Base-by-base conservation (phyloP, 2,329 filamentous ascomycete genomes). In the Claviceps humidiphila region DNA sequence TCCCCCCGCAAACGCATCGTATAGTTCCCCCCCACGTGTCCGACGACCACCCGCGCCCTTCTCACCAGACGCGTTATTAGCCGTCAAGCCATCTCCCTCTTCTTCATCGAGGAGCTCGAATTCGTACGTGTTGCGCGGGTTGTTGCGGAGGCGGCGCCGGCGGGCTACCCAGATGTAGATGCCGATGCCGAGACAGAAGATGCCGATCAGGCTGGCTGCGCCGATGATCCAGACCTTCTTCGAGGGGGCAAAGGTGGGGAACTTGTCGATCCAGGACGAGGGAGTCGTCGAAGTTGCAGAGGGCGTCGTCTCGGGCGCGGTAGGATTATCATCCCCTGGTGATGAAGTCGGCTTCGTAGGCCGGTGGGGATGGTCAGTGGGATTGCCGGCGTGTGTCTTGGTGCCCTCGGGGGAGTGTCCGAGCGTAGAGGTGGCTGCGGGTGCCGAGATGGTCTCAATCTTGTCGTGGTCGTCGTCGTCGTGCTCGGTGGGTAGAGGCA, bases 1-100 rank as follows among this genome's bases (percentile, higher is more conserved):
- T 50, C 89, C 91, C 16, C 88, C 90, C 0, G 93, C 93, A 74
- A 98, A 98, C 4, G 93, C 93, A 73, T 98, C 93, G 66, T 98
- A 98, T 45, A 98, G 72, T 71, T 97, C 91, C 30, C 91, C 89
- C 2, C 89, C 93, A 20, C 88, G 68, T 50, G 76, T 74, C 58
- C 78, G 74, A 53, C 73, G 72, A 17, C 71, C 60, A 8, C 73
- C 68, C 55, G 51, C 65, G 54, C 63, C 70, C 69, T 71, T 77
- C 65, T 72, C 72, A 49, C 65, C 70, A 54, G 30, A 34, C 30
- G 30, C 9, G 30, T 34, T 34, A 34, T 34, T 34, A 1, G 68
- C 64, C 51, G 71, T 72, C 4, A 81, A 65, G 30, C 76, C 74
- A 59, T 82, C 74, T 16, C 76, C 74, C 59, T 95, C 89, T 20